Base-by-base conservation (phyloP, 2,329 filamentous ascomycete genomes). In the Penicillium sp. region DNA sequence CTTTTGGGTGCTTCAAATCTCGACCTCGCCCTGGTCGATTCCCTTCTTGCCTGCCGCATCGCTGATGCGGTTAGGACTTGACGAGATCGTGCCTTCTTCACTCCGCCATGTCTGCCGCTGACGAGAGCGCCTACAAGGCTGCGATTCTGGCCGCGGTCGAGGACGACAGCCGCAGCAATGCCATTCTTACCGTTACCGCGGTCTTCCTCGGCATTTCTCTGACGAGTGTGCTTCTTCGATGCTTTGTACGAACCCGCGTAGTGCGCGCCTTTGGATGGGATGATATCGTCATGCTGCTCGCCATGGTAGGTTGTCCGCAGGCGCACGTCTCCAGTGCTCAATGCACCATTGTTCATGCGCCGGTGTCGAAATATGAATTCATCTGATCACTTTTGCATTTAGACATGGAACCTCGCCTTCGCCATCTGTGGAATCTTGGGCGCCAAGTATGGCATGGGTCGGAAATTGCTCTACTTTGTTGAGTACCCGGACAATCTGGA, bases 191-290 rank as follows among this genome's bases (percentile, higher is more conserved):
- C 28, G 69, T 73, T 6, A 72, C 73, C 5, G 71, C 73, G 10
- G 71, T 75, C 12, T 79, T 80, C 57, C 68, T 79, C 49, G 69
- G 71, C 3, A 60, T 80, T n/a, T 77, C 79, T 0, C 67, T 75
- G n/a, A 47, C 76, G 8, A 71, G 76, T 15, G 75, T 74, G 7
- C 54, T 67, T 8, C 64, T 81, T 15, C 73, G 79, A 54, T 70
- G 76, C 22, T 80, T 78, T 65, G 78, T 79, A 35, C 77, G 79
- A 6, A 55, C 74, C 4, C 68, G 66, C 15, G 57, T 80, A 15
- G 76, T 81, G 14, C 76, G 73, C 52, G 75, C 73, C 0, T 74
- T 75, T 59, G 71, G 73, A 1, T 73, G 71, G 69, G 74, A 75
- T 63, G 74, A 76, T 67, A 60, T n/a, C 0, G 54, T 68, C 15